Base-by-base conservation (phyloP, 352 stramenopile genomes). In the Phytopythium vexans region DNA sequence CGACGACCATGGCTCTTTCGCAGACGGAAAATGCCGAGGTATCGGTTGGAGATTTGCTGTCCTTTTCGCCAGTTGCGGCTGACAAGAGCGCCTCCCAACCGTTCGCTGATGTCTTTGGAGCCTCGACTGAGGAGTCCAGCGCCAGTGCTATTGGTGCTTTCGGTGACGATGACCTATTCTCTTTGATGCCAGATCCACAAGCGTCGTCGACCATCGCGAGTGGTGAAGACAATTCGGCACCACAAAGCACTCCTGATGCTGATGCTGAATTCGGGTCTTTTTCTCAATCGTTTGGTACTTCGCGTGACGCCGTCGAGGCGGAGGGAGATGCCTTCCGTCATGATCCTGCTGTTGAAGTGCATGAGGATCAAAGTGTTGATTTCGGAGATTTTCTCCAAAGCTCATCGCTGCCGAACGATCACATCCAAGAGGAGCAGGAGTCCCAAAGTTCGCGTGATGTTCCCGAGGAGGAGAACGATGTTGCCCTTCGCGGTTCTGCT, bases 31-130 rank as follows among this genome's bases (percentile, higher is more conserved):
- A 49, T 36, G 31, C 43, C 4, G 27, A 36, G n/a, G 11, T 37
- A 9, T 35, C 14, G 36, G 48, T 53, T 16, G 59, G 51, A 2
- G 62, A 82, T 37, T 65, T 88, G 43, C 56, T 88, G 42, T 86
- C 74, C n/a, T 88, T 88, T 50, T 86, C 77, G 32, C 77, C 77
- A 1, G 59, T 88, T 14, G 61, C 62, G 4, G 52, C 58, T 6
- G 3, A 31, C 52, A 0, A 31, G 58, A 14, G 32, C 35, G 6
- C 50, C 44, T 2, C 67, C 36, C 38, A 62, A 70, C 43, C 68
- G 58, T 52, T 85, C 16, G 39, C 27, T 11, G 57, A 58, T 34
- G 52, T 75, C 41, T 68, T 79, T 60, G 67, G 57, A 27, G 21
- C 21, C 8, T 53, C 69, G 21, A 66, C 40, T 41, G 43, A 45